Evolutionary conservation across 2,329 filamentous ascomycete species (phyloP), one percentile per base, ranked within the genome.

Genomic region (Fonsecaea pugnacius): DNA sequence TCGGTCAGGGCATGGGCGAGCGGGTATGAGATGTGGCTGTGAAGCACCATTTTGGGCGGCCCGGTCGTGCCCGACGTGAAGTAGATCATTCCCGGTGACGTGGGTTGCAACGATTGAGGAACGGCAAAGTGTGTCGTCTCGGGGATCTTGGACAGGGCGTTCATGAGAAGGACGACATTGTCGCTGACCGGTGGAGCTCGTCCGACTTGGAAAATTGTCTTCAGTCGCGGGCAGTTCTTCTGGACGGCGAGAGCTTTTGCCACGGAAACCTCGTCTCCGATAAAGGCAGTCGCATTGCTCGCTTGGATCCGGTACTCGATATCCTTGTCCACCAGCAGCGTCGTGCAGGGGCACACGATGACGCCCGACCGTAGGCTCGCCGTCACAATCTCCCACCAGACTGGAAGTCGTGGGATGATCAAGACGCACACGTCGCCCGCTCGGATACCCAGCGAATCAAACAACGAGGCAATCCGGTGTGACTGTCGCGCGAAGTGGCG

Each of bases 331-430:
- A 75, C 72, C 0, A 76, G 69, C 30, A 78, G 62, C 5, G 74
- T 75, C 4, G 76, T 77, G n/a, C 72, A 74, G 1, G 76, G 76
- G 68, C 72, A 75, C 4, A 78, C 66, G 3, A 78, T 72, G 36
- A 78, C 70, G 2, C 75, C 76, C n/a, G 66, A 70, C n/a, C 76
- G 70, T 16, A 78, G 61, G 21, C 70, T 69, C 27, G 75, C 75
- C 1, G 74, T 73, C 14, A 74, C 76, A 24, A 78, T 73, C 64
- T 78, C 76, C 76, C 75, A 78, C 73, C 76, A 77, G 55, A 72
- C 74, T 50, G 74, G 74, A 4, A 76, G 27, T 30, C 27, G 27
- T 5, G 27, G 27, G 4, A 6, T 30, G 27, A 30, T 30, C 27
- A 30, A 5, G 27, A 30, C 27, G 3, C 27, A 30, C 27, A 30